Percentiles rank a stretch among this genome's conserved stretches.
phyloP scores from a whole-genome alignment of 2,329 filamentous ascomycete genomes.

The Drechslera avenae region DNA sequence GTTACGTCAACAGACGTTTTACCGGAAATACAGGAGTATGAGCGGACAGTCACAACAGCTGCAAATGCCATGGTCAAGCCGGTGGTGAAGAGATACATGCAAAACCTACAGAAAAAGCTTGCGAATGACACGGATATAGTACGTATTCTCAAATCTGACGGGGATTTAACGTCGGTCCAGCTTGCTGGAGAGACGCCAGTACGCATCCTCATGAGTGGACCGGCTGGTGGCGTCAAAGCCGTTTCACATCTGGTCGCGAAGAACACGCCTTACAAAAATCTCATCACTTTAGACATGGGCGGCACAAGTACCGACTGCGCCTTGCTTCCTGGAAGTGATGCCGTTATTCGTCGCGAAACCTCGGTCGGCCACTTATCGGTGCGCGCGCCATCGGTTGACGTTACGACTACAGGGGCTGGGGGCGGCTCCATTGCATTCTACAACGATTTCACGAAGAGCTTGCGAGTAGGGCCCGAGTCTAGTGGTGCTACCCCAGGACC shows the following conservation, averaged over 20 bases:
- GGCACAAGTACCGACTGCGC: constrained; percentile 58
- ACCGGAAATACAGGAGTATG: constrained; percentile 57
- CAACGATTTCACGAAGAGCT: constrained; percentile 54
- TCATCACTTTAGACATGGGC: constrained; percentile 59
- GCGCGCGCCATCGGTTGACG: constrained; percentile 55
- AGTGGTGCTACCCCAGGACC: constrained; percentile 56
- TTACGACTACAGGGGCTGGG: constrained; percentile 57
- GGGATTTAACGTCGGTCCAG: constrained; percentile 54
- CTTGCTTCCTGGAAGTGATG: constrained; percentile 52
- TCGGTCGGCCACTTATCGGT: constrained; percentile 53
- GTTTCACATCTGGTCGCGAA: constrained; percentile 55
- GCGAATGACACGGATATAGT: constrained; percentile 51
- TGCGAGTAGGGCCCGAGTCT: constrained; percentile 59
- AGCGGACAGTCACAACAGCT: constrained; percentile 56
- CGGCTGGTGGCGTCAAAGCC: constrained; percentile 57
- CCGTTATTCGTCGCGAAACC: constrained; percentile 54
- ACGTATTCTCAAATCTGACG: constrained; percentile 58
- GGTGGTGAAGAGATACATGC: constrained; percentile 54
- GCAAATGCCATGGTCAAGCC: constrained; percentile 57
- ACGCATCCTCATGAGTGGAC: constrained; percentile 57
- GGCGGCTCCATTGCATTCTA: constrained; percentile 58
- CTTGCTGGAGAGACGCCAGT: constrained; percentile 55
- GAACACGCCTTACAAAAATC: constrained; percentile 54
- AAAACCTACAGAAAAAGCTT: constrained; percentile 49
- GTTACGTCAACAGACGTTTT: constrained; percentile 55